Conservation (phyloP, 2,329 filamentous ascomycete species). For the Neopestalotiopsis rosae region DNA sequence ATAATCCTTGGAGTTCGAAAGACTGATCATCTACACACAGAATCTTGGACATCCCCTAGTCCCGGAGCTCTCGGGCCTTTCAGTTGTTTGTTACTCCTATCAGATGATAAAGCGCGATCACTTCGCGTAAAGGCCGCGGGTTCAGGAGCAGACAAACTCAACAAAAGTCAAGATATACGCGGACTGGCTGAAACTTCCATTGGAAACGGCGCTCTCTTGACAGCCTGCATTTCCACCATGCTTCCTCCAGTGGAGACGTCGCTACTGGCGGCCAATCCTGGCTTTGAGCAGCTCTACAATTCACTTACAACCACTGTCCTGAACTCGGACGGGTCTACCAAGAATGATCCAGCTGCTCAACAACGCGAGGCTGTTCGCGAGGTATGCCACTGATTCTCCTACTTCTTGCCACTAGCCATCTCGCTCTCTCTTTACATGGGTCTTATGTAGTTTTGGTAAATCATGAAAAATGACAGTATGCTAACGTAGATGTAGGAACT, state of each 20-base stretch:
- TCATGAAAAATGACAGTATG: slow-evolving; percentile 6
- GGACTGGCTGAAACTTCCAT: too few species aligned
- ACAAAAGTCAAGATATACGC: neutral
- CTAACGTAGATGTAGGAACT: slow-evolving; percentile 50
- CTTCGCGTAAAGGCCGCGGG: too few species aligned
- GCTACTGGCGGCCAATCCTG: slow-evolving; percentile 61
- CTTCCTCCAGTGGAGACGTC: slow-evolving; percentile 62
- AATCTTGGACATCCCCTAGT: too few species aligned
- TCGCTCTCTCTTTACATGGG: neutral
- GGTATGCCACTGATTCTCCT: slow-evolving; percentile 40
- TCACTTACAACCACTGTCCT: slow-evolving; percentile 59
- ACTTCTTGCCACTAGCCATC: neutral
- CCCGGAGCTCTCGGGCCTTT: too few species aligned
- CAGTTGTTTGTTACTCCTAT: too few species aligned
- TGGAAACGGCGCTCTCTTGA: neutral
- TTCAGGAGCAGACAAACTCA: too few species aligned
- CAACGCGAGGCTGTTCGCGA: slow-evolving; percentile 55
- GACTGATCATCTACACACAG: too few species aligned
- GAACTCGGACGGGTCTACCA: slow-evolving; percentile 63
- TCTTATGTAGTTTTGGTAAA: neutral
- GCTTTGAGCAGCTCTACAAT: slow-evolving; percentile 64
- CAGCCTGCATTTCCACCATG: slow-evolving; percentile 43
- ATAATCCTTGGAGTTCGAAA: too few species aligned
- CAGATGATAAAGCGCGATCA: too few species aligned
- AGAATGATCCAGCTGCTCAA: slow-evolving; percentile 52